phyloP scores from a whole-genome alignment of 768 basidiomycete genomes.

The Hypholoma sublateritium region DNA sequence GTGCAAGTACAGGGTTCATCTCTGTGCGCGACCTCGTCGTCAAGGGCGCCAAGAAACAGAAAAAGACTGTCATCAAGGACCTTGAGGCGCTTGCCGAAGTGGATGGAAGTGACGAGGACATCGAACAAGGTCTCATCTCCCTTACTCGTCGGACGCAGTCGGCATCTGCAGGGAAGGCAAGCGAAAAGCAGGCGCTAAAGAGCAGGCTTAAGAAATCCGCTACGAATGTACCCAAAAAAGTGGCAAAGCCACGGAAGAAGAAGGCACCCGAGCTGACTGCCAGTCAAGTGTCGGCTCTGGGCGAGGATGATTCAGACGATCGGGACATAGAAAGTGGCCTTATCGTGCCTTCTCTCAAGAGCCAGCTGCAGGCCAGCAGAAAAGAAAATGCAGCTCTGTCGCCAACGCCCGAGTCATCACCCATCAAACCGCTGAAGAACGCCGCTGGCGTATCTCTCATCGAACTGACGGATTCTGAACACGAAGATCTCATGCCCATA shows the following conservation, averaged over 20 bases:
- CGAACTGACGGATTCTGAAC: constrained; percentile 29
- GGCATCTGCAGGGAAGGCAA: constrained; percentile 27
- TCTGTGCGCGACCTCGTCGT: constrained; percentile 61
- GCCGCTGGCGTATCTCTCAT: constrained; percentile 20
- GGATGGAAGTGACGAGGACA: constrained; percentile 68
- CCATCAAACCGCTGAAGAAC: constrained; percentile 2
- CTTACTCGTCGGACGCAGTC: constrained; percentile 54
- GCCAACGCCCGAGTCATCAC: constrained; percentile 6
- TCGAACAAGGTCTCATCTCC: constrained; percentile 54
- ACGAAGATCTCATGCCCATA: background rate
- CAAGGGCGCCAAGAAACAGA: constrained; percentile 48
- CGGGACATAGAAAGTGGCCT: constrained; percentile 51
- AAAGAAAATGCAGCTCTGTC: background rate
- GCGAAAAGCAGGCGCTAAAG: constrained; percentile 30
- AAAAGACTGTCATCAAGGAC: constrained; percentile 34
- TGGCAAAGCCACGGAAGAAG: constrained; percentile 26
- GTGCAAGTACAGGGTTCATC: constrained; percentile 74
- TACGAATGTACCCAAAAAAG: constrained; percentile 33
- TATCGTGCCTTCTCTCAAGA: background rate
- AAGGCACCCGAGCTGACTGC: constrained; percentile 24
- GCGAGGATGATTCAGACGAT: constrained; percentile 54
- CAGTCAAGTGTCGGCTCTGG: constrained; percentile 45
- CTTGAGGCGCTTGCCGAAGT: constrained; percentile 59
- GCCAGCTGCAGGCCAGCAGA: background rate
- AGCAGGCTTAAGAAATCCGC: constrained; percentile 42